phyloP scores from a whole-genome alignment of 495 filamentous ascomycete genomes.

The Staphylotrichum tortipilum region DNA sequence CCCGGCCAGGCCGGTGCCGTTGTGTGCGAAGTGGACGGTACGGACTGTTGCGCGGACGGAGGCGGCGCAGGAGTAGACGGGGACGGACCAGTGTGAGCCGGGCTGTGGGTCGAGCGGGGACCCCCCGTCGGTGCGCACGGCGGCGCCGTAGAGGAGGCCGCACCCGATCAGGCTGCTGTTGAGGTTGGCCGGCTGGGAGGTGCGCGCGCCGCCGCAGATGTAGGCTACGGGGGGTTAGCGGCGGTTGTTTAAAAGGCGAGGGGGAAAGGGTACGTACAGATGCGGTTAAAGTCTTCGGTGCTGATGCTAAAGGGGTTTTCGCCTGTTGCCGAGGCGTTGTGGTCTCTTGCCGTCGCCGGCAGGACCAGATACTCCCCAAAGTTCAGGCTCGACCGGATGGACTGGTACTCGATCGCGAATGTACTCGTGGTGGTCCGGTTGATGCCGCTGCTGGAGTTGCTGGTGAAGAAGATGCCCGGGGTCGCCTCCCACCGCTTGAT shows the following conservation, averaged over 20 bases:
- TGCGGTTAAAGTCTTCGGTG: conserved; percentile 15
- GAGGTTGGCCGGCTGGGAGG: conserved; percentile 29
- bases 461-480: conserved; percentile 9
- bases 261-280: neutral
- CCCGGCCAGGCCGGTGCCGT: neutral
- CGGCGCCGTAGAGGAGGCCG: conserved; percentile 29
- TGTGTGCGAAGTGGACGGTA: conserved; percentile 17
- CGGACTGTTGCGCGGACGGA: conserved; percentile 35
- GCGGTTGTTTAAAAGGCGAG: neutral
- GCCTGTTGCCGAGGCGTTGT: neutral
- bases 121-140: conserved; percentile 22
- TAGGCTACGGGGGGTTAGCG: neutral
- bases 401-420: conserved; percentile 12
- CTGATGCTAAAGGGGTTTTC: conserved; percentile 20
- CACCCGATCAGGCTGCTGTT: conserved; percentile 31
- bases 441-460: conserved; percentile 4
- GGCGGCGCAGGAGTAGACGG: conserved; percentile 35
- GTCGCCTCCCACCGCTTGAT: conserved; percentile 1
- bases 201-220: conserved; percentile 19
- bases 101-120: conserved; percentile 22
- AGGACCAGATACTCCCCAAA: conserved; percentile 11
- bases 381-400: neutral
- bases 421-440: conserved; percentile 20
- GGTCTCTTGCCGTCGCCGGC: neutral
- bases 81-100: conserved; percentile 28